phyloP scores from a whole-genome alignment of 2,329 filamentous ascomycete genomes.

The Penicillium sp. region DNA sequence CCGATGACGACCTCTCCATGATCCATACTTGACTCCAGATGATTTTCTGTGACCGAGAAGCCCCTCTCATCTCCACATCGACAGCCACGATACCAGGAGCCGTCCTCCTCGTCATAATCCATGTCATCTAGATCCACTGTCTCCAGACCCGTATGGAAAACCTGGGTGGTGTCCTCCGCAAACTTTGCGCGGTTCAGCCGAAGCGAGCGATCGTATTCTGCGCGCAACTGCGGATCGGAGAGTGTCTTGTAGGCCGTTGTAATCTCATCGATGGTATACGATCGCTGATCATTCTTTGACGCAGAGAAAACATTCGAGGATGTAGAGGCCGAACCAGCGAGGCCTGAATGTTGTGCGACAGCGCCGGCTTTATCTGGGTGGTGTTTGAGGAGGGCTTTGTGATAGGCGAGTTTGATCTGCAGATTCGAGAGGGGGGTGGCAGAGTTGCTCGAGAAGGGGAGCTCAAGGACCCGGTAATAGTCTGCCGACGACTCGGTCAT shows the following conservation, averaged over 20 bases:
- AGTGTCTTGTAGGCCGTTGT: constrained; percentile 60
- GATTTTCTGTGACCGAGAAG: constrained; percentile 56
- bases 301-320: not conserved
- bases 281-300: not conserved
- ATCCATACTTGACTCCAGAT: constrained; percentile 53
- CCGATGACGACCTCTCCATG: constrained; percentile 60
- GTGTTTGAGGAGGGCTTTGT: constrained; percentile 55
- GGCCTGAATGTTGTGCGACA: constrained; percentile 12
- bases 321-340: not conserved
- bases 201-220: constrained; percentile 52
- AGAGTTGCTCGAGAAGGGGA: constrained; percentile 31
- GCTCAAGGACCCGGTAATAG: constrained; percentile 43
- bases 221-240: constrained; percentile 42
- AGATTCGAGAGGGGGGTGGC: constrained; percentile 33
- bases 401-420: constrained; percentile 58
- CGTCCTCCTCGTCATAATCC: constrained; percentile 40
- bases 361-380: constrained; percentile 59
- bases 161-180: constrained; percentile 31
- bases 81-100: constrained; percentile 58
- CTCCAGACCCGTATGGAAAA: constrained; percentile 56
- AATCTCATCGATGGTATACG: constrained; percentile 58
- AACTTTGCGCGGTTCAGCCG: constrained; percentile 34
- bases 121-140: constrained; percentile 60
- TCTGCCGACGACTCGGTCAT: constrained; percentile 22
- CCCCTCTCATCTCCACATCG: constrained; percentile 60